These are phyloP conservation scores for Fraxinus platypoda DNA, from an alignment of 305 asterid species.

Conservation along the genomic window DNA sequence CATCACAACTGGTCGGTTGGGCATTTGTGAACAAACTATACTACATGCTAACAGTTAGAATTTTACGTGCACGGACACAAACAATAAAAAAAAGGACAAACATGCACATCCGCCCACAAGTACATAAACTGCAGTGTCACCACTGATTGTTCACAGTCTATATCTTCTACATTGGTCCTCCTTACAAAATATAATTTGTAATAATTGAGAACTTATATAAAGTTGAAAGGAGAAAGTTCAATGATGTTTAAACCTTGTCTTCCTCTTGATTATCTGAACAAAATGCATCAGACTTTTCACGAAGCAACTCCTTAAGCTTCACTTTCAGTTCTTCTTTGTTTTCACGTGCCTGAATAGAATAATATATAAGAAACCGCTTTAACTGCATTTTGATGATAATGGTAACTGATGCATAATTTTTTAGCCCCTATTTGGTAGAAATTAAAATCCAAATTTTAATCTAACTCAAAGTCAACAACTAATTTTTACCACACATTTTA, in stretches of 20 bases:
- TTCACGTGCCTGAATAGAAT: slow-evolving; percentile 47
- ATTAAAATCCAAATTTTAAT: too few species aligned
- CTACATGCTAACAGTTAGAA: background rate
- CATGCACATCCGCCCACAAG: background rate
- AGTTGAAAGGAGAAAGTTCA: background rate
- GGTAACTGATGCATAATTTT: background rate
- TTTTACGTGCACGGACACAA: background rate
- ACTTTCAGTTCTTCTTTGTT: slow-evolving; percentile 80
- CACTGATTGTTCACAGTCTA: slow-evolving; percentile 1
- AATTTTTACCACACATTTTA: too few species aligned
- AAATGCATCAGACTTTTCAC: slow-evolving; percentile 78
- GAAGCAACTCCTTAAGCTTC: slow-evolving; percentile 77
- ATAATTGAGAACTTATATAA: slow-evolving; percentile 5
- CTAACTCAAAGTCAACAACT: background rate
- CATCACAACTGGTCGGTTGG: background rate
- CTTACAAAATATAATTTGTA: background rate
- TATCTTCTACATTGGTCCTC: background rate
- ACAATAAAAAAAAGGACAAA: background rate
- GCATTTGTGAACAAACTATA: background rate
- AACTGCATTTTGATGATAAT: slow-evolving; percentile 6
- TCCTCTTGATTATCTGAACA: slow-evolving; percentile 67
- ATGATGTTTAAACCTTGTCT: slow-evolving; percentile 65
- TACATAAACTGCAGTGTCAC: background rate
- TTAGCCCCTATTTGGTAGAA: background rate
- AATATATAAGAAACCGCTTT: slow-evolving; percentile 17